Evolutionary conservation across 139 green algal species (phyloP), one percentile per base, ranked within the genome.

Genomic region (Coccomyxa sp.): DNA sequence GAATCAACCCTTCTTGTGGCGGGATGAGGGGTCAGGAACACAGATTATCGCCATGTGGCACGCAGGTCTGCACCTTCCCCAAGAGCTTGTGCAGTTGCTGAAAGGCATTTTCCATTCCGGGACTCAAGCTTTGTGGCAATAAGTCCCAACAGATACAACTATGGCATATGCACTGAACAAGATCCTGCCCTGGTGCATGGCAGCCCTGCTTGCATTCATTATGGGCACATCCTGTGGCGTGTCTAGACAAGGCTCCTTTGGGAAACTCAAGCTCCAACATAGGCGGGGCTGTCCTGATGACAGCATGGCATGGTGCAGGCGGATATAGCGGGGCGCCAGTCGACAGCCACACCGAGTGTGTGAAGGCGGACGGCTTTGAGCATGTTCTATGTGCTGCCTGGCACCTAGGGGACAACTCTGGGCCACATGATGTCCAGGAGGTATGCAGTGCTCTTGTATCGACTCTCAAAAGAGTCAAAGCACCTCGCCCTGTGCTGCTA

Each of bases 1-100:
- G 22, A 86, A 86, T 73, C 35, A 50, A 10, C 80, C 85, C 40
- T 88, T 89, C 72, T 39, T 80, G 18, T 89, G 85, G 85, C 72
- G 75, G 2, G 85, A 89, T 37, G 34, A 50, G 27, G 18, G 74
- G 39, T 83, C 75, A n/a, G 72, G 74, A 39, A 75, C 79, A 35
- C 69, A 83, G 58, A 41, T 89, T 29, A 70, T 89, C 33, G 79
- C 79, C 22, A 79, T 88, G n/a, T 88, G 77, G 76, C 71, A 83
- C 37, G 37, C 79, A 55, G 84, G 84, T 58, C 29, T 39, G 37
- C n/a, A n/a, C n/a, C n/a, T n/a, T n/a, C n/a, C n/a, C n/a, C n/a
- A n/a, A n/a, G n/a, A n/a, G n/a, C n/a, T n/a, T n/a, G n/a, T n/a
- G n/a, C n/a, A n/a, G n/a, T n/a, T n/a, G n/a, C n/a, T n/a, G n/a